These are phyloP conservation scores for Graphilbum fragrans DNA, from an alignment of 2,329 filamentous ascomycete genomes.

Conservation along the genomic window DNA sequence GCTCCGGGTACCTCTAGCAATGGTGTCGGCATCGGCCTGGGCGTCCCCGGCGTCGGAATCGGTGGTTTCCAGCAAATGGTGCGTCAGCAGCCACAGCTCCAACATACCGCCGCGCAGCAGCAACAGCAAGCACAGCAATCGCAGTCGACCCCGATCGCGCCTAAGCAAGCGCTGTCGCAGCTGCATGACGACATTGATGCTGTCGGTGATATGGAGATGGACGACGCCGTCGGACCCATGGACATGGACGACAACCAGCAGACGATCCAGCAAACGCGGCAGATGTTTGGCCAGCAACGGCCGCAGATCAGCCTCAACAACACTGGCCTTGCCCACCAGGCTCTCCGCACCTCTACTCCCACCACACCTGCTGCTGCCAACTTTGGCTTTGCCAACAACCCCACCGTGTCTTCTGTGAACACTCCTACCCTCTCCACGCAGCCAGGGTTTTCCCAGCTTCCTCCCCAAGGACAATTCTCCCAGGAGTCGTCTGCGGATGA, in stretches of 20 bases:
- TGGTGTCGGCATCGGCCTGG: slow-evolving; percentile 5
- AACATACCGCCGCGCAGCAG: slow-evolving; percentile 8
- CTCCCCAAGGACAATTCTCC: slow-evolving; percentile 38
- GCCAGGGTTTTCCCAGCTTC: slow-evolving; percentile 45
- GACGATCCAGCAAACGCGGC: slow-evolving; percentile 57
- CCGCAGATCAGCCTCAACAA: slow-evolving; percentile 73
- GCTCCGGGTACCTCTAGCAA: slow-evolving; percentile 3
- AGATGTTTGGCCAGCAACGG: slow-evolving; percentile 53
- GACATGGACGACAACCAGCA: slow-evolving; percentile 50
- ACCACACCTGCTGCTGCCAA: slow-evolving; percentile 68
- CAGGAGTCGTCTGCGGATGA: slow-evolving; percentile 40
- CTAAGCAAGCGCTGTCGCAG: slow-evolving; percentile 20
- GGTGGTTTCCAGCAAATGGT: slow-evolving; percentile 28
- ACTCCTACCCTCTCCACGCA: slow-evolving; percentile 82
- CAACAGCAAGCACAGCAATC: slow-evolving; percentile 10
- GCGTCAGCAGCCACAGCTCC: slow-evolving; percentile 25
- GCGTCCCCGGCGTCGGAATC: slow-evolving; percentile 18
- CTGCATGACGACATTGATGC: slow-evolving; percentile 64
- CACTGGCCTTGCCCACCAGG: slow-evolving; percentile 63
- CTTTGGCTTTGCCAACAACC: slow-evolving; percentile 80
- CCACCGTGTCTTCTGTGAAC: slow-evolving; percentile 93
- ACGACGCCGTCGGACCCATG: slow-evolving; percentile 61
- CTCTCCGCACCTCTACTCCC: slow-evolving; percentile 73
- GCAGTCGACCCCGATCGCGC: slow-evolving; percentile 10
- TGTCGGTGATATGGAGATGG: slow-evolving; percentile 93